Conservation (phyloP, 2,329 filamentous ascomycete genomes). For the Hypoxylon sp. region DNA sequence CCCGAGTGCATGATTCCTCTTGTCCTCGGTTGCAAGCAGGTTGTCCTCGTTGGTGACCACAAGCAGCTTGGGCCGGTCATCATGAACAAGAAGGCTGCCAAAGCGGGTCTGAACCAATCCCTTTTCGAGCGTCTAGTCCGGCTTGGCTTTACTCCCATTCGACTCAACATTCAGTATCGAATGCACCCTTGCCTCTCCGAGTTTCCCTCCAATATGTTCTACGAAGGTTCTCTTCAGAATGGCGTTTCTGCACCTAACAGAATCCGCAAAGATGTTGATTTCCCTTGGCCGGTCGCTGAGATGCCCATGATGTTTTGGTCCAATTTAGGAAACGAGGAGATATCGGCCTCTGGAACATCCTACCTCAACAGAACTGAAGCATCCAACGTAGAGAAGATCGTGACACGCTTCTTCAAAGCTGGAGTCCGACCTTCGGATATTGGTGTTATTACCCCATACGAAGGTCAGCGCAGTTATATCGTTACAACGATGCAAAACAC, state of each 20-base stretch:
- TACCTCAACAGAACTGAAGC: conserved; percentile 98
- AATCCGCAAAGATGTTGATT: conserved; percentile 91
- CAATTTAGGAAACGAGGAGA: conserved; percentile 96
- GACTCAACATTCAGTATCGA: conserved; percentile 95
- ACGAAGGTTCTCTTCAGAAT: conserved; percentile 96
- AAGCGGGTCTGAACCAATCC: conserved; percentile 97
- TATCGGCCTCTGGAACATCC: conserved; percentile 95
- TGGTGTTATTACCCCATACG: conserved; percentile 98
- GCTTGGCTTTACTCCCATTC: conserved; percentile 88
- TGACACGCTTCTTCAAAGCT: conserved; percentile 98
- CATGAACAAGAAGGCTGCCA: conserved; percentile 99
- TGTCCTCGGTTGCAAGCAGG: conserved; percentile 96
- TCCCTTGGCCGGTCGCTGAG: conserved; percentile 94
- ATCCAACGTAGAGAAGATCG: conserved; percentile 97
- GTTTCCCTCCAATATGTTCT: conserved; percentile 99
- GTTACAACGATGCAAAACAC: conserved; percentile 99
- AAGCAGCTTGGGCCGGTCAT: conserved; percentile 98
- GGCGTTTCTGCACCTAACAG: conserved; percentile 91
- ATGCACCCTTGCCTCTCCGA: conserved; percentile 98
- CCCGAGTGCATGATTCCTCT: conserved; percentile 99
- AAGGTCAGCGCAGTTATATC: conserved; percentile 97
- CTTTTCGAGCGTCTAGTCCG: conserved; percentile 96
- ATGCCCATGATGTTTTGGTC: conserved; percentile 99
- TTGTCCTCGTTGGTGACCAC: conserved; percentile 97
- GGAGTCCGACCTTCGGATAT: conserved; percentile 94